Evolutionary conservation across 1,284 basidiomycete species (phyloP).

Genomic region (Inonotus hispidus): DNA sequence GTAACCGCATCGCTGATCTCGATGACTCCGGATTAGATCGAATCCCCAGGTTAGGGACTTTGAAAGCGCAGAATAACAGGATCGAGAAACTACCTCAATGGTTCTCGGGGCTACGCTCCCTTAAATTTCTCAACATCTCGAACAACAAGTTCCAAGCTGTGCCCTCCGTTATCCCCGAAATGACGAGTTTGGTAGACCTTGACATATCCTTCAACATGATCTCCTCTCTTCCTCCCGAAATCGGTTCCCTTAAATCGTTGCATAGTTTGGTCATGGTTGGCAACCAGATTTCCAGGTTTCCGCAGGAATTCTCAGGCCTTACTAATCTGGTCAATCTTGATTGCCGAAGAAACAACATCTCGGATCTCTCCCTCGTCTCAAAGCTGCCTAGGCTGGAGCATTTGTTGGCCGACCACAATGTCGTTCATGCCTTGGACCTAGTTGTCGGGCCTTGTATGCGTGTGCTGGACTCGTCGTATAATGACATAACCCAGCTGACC

Average conservation of each 20-base stretch:
- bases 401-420: constrained; percentile 78
- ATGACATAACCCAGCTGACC: constrained; percentile 79
- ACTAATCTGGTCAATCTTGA: constrained; percentile 68
- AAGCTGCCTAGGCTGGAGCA: constrained; percentile 64
- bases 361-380: constrained; percentile 67
- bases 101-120: constrained; percentile 68
- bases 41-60: constrained; percentile 65
- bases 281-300: constrained; percentile 80
- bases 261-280: constrained; percentile 83
- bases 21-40: constrained; percentile 81
- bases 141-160: constrained; percentile 94
- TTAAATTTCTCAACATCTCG: constrained; percentile 88
- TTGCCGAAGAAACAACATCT: constrained; percentile 78
- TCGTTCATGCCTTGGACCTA: constrained; percentile 74
- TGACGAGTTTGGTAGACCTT: constrained; percentile 75
- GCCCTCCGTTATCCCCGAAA: constrained; percentile 72
- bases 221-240: constrained; percentile 72
- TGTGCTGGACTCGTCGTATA: constrained; percentile 67
- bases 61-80: constrained; percentile 91
- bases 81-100: constrained; percentile 84
- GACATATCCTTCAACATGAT: constrained; percentile 97
- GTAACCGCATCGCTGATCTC: constrained; percentile 89
- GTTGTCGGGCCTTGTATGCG: constrained; percentile 60
- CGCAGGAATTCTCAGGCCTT: constrained; percentile 61
- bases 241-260: constrained; percentile 67